Evolutionary conservation across 2,329 filamentous ascomycete species (phyloP), one percentile per base, ranked within the genome.

Genomic region (Lojkania enalia): DNA sequence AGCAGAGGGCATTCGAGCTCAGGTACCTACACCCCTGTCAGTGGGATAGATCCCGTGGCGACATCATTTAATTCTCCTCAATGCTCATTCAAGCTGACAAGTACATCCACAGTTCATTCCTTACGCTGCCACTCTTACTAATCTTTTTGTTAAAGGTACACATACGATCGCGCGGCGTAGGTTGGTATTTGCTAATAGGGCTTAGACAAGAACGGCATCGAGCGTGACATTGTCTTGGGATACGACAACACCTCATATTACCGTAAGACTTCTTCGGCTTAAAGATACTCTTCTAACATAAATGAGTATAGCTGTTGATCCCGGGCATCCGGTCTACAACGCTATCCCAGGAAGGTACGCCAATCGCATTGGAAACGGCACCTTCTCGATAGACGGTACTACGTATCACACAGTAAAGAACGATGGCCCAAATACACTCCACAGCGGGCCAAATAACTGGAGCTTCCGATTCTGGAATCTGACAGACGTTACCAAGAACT

Each of bases 241-340:
- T 67, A 67, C 32, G 63, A 66, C 48, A 67, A 67, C 21, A 60
- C 60, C 4, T 65, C 63, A 5, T 67, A 51, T 53, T 67, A 67
- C 31, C 56, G 63, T 66, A 57, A 42, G 62, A 6, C 41, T 19
- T 3, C 15, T 31, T 13, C 19, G 23, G 39, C 6, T 19, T 32
- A 35, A 23, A 5, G 19, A 3, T 12, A 39, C 20, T 31, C 31
- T n/a, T 13, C 42, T 55, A 48, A 44, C 57, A 42, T n/a, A n/a
- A n/a, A n/a, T 15, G 4, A 11, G n/a, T n/a, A 11, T 20, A 67
- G 63, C 64, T 14, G 59, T 66, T 35, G 64, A 67, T 39, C 61
- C 64, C 18, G 60, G 61, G 20, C 64, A 67, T 39, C 64, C 64
- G 6, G 64, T 67, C 11, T 66, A 66, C 50, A 67, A 67, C 45